Evolutionary conservation across 2,329 filamentous ascomycete species (phyloP).

Genomic region (Arthroderma sp.): DNA sequence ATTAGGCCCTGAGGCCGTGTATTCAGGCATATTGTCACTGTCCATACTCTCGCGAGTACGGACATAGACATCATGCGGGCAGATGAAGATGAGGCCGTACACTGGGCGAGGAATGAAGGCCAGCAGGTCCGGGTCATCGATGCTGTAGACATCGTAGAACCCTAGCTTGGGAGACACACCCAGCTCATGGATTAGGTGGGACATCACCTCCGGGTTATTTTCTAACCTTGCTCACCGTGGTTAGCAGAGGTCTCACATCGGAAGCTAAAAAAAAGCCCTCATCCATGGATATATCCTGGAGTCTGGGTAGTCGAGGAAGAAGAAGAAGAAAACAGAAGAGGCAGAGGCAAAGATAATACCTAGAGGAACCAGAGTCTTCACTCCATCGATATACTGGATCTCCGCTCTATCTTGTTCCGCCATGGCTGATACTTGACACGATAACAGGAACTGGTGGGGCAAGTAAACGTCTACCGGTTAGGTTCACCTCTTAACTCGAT

Average conservation of each 20-base stretch:
- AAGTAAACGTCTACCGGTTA: neutral
- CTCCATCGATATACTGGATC: conserved; percentile 19
- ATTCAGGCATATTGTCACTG: conserved; percentile 28
- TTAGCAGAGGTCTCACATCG: conserved; percentile 7
- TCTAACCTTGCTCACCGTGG: conserved; percentile 26
- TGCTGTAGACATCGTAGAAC: conserved; percentile 45
- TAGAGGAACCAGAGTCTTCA: conserved; percentile 26
- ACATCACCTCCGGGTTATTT: conserved; percentile 47
- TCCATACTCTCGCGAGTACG: conserved; percentile 34
- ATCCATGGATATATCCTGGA: neutral
- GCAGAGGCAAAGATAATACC: conserved; percentile 15
- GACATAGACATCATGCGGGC: conserved; percentile 34
- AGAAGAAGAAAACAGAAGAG: neutral
- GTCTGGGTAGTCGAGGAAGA: neutral
- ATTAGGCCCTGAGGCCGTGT: conserved; percentile 35
- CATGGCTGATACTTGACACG: neutral
- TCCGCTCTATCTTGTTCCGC: conserved; percentile 5
- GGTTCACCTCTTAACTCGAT: neutral
- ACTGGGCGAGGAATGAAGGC: conserved; percentile 42
- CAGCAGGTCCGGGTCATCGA: conserved; percentile 40
- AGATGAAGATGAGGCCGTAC: conserved; percentile 42
- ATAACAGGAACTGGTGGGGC: neutral
- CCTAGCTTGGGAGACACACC: conserved; percentile 37
- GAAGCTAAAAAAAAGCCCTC: neutral
- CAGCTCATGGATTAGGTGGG: conserved; percentile 38